These are phyloP conservation scores for Termitomyces heimii DNA, from an alignment of 768 basidiomycete genomes.

Conservation along the genomic window DNA sequence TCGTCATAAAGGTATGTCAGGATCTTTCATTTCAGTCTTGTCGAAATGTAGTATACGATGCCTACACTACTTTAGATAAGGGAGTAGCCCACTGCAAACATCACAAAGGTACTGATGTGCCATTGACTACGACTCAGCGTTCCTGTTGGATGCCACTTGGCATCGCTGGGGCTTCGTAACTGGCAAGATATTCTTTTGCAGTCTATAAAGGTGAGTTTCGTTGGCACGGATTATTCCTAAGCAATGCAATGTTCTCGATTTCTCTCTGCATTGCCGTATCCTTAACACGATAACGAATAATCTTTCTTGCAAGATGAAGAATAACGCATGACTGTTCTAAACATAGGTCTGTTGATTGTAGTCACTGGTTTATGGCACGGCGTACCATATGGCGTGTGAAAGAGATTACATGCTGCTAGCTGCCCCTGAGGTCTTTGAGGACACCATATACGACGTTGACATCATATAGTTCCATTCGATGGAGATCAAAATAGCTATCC, in stretches of 20 bases:
- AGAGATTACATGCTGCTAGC: not conserved
- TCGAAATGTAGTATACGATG: too few species aligned
- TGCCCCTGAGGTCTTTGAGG: not conserved
- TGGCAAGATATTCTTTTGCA: too few species aligned
- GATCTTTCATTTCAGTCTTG: too few species aligned
- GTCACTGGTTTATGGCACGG: too few species aligned
- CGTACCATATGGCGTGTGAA: not conserved
- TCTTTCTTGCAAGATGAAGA: not conserved
- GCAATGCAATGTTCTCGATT: not conserved
- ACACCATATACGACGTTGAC: not conserved
- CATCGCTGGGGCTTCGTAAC: not conserved
- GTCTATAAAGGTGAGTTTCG: not conserved
- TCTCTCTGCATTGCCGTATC: not conserved
- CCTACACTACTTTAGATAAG: too few species aligned
- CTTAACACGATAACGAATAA: not conserved
- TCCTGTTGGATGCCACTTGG: not conserved
- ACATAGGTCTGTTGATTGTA: not conserved
- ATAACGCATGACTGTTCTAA: not conserved
- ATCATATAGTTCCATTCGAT: not conserved
- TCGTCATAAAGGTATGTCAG: too few species aligned
- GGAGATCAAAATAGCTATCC: not conserved
- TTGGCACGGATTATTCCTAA: not conserved
- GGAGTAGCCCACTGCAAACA: too few species aligned
- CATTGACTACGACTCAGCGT: not conserved
- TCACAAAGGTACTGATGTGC: too few species aligned